Base-by-base conservation (phyloP, 352 stramenopile species). In the Thalassiosira mediterranea region DNA sequence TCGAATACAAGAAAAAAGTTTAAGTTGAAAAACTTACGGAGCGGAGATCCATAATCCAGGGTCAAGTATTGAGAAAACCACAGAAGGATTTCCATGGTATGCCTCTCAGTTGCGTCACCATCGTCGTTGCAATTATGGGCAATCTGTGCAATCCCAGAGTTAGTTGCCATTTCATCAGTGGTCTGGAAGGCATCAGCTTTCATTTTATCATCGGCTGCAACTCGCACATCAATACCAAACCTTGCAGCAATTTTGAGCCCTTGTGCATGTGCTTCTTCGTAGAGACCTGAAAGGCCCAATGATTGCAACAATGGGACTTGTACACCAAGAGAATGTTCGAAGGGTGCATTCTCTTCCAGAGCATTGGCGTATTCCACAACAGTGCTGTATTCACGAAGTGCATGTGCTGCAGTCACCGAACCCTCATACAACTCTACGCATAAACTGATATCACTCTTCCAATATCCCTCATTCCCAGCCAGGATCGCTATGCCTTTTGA, bases 401-500 rank as follows among this genome's bases (percentile, higher is more conserved):
- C 34, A 25, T 32, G 34, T 21, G 21, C 49, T 5, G 61, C 48
- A 53, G 23, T 44, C 32, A 49, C 61, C 15, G 47, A 47, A 17
- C 26, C 47, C 47, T 70, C 48, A 53, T 61, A 17, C 11, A 70
- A 40, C 13, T 17, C 31, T 15, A 15, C 15, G 19, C 47, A 61
- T 31, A 70, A 61, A 1, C 53, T 10, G 46, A 34, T 37, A 11
- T 60, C 47, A 5, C 53, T n/a, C 4, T 13, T 23, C 61, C 61
- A 70, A 4, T 28, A 15, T 3, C 21, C 2, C 3, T 40, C 37
- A 2, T 34, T n/a, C n/a, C n/a, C n/a, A n/a, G n/a, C 23, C 15
- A 70, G 21, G 26, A 70, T 44, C 0, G 0, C 10, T 13, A 70
- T 70, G 42, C 61, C 61, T 11, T 60, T 70, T 28, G 23, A 53